These are phyloP conservation scores for Mortierella sp. DNA, from an alignment of 371 early-diverging fungal genomes.

Conservation along the genomic window DNA sequence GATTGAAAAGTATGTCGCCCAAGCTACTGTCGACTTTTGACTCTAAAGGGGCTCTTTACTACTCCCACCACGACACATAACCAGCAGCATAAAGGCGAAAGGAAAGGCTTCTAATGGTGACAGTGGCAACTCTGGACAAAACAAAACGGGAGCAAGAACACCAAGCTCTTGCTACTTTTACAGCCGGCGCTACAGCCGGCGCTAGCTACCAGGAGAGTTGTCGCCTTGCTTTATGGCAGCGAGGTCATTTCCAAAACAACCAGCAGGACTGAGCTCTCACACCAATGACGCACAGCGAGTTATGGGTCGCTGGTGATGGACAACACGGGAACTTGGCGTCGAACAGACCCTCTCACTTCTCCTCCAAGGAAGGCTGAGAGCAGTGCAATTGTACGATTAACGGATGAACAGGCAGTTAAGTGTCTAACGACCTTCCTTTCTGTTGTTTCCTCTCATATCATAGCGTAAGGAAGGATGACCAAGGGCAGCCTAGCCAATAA, in stretches of 20 bases:
- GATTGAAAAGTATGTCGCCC: conserved; percentile 43
- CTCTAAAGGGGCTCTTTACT: background rate
- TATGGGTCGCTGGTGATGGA: background rate
- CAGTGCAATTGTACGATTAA: background rate
- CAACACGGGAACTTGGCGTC: background rate
- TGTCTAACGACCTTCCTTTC: background rate
- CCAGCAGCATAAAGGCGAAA: background rate
- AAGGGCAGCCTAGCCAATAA: background rate
- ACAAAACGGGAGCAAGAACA: background rate
- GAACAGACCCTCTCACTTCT: background rate
- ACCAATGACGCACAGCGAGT: background rate
- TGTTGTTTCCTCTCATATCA: background rate
- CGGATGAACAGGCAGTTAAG: background rate
- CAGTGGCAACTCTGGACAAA: background rate
- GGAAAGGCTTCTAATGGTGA: background rate
- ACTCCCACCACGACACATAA: background rate
- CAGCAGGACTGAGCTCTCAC: background rate
- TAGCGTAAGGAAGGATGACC: background rate
- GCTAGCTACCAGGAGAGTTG: background rate
- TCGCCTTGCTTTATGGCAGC: background rate
- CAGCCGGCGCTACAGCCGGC: background rate
- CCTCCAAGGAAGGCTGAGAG: background rate
- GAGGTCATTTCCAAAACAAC: background rate
- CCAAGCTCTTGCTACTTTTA: background rate
- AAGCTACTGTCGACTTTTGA: background rate